Percentiles rank a stretch among this genome's conserved stretches.
Evolutionary conservation across 2,329 filamentous ascomycete genomes (phyloP).

Genomic region (Fusarium floridanum): DNA sequence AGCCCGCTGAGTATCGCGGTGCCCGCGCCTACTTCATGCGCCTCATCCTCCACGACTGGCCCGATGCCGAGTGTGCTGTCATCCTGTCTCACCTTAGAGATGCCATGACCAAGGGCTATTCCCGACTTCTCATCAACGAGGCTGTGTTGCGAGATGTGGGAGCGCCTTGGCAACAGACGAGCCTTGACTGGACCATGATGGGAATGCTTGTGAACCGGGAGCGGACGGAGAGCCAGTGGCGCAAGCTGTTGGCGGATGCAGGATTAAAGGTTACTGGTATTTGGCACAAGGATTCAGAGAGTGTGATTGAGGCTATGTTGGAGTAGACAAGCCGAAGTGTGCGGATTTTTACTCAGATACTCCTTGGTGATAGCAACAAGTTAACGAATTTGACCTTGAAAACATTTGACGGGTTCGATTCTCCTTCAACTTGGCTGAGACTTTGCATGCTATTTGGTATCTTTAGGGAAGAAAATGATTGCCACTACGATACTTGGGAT

Average conservation of each 20-base stretch:
- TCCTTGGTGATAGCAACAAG: background rate
- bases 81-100: conserved; percentile 47
- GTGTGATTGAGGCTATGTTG: conserved; percentile 29
- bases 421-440: too few species aligned
- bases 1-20: conserved; percentile 35
- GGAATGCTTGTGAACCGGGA: conserved; percentile 42
- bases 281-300: conserved; percentile 20
- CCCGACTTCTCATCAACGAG: conserved; percentile 33
- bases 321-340: background rate
- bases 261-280: conserved; percentile 27
- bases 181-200: conserved; percentile 46
- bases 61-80: conserved; percentile 50
- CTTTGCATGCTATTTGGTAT: too few species aligned
- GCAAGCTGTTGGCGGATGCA: conserved; percentile 18
- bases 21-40: conserved; percentile 60
- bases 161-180: conserved; percentile 40
- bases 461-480: too few species aligned
- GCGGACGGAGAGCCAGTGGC: conserved; percentile 36
- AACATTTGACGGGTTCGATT: background rate
- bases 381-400: background rate
- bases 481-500: too few species aligned
- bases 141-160: conserved; percentile 25
- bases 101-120: conserved; percentile 39
- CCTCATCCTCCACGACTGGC: conserved; percentile 63
- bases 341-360: background rate